Percentiles rank a stretch among this genome's conserved stretches.
These are phyloP conservation scores for Coemansia sp. DNA, from an alignment of 192 early-diverging fungal species.

Conservation along the genomic window DNA sequence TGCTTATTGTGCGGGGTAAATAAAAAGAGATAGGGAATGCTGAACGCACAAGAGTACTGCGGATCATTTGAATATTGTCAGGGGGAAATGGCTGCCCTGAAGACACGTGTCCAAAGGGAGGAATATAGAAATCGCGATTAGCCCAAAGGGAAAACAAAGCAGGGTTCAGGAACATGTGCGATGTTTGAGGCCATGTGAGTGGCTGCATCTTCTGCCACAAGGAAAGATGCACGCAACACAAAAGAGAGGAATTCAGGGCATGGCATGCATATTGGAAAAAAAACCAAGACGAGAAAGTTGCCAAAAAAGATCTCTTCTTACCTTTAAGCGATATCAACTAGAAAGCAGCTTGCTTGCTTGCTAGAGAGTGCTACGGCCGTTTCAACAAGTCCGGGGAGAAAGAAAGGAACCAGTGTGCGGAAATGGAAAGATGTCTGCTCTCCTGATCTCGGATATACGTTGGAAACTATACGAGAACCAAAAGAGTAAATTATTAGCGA, in stretches of 20 bases:
- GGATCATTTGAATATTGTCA: not conserved
- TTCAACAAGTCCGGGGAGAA: not conserved
- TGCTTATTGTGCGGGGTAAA: no score
- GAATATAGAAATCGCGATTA: constrained; percentile 2
- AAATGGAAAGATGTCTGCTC: no score
- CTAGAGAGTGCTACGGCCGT: not conserved
- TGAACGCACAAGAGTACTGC: not conserved
- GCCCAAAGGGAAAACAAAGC: not conserved
- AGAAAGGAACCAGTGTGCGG: not conserved
- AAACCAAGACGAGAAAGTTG: not conserved
- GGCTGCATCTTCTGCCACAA: not conserved
- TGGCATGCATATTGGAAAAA: not conserved
- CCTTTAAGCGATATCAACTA: not conserved
- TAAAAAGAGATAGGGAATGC: not conserved
- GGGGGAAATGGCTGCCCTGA: not conserved
- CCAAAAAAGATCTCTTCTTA: not conserved
- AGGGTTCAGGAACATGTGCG: not conserved
- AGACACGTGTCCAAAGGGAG: not conserved
- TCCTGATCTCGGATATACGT: not conserved
- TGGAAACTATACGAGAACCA: not conserved
- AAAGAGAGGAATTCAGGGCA: no score
- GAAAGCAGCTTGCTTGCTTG: not conserved
- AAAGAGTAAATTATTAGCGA: not conserved
- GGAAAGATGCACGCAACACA: no score
- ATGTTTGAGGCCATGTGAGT: not conserved